phyloP scores from a whole-genome alignment of 2,329 filamentous ascomycete species.

The Cladosporium sp. region DNA sequence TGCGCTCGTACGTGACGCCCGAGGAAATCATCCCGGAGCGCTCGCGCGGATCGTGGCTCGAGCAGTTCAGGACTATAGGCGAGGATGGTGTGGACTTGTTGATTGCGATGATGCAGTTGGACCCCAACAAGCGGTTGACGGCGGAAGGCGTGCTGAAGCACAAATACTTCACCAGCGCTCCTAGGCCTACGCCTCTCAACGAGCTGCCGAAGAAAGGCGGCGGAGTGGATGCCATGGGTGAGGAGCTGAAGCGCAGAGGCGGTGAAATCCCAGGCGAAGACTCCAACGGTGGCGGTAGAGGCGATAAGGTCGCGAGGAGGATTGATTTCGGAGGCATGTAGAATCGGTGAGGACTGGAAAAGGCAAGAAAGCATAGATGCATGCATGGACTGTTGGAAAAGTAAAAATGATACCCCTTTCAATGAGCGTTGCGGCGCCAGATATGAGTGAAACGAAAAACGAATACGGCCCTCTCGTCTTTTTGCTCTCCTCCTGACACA shows the following conservation, averaged over 20 bases:
- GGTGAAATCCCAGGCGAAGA: constrained; percentile 66
- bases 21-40: constrained; percentile 61
- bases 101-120: constrained; percentile 79
- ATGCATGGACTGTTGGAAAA: neutral
- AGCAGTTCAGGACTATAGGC: constrained; percentile 78
- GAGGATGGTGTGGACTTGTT: constrained; percentile 83
- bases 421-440: neutral
- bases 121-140: constrained; percentile 82
- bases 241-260: constrained; percentile 76
- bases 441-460: neutral
- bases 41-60: constrained; percentile 71
- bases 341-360: neutral
- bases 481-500: neutral
- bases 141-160: constrained; percentile 78
- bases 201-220: constrained; percentile 78
- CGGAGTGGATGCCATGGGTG: constrained; percentile 73
- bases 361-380: neutral
- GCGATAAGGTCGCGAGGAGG: constrained; percentile 77
- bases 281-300: constrained; percentile 49
- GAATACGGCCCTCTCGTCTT: neutral
- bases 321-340: constrained; percentile 68
- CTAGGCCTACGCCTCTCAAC: constrained; percentile 77
- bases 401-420: constrained; percentile 1
- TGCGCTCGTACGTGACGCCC: constrained; percentile 78
- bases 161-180: constrained; percentile 81